Evolutionary conservation across 2,329 filamentous ascomycete genomes (phyloP), one percentile per base, ranked within the genome.

Genomic region (Phaeosphaeriaceae sp.): DNA sequence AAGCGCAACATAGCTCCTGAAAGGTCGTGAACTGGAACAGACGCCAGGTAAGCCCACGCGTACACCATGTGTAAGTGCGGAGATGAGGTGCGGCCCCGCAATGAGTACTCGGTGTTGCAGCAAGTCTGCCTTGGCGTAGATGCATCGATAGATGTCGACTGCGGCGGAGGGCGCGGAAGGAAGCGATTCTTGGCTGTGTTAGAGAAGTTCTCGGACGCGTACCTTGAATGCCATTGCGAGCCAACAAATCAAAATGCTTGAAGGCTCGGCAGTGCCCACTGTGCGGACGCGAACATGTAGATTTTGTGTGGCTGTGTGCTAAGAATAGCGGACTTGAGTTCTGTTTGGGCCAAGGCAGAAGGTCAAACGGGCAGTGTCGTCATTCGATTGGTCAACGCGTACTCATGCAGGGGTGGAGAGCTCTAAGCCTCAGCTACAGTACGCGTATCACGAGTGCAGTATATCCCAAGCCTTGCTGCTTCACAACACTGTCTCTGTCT

Each of bases 331-430:
- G n/a, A 19, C 36, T 41, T 41, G 36, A 19, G n/a, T n/a, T 15
- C 4, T 41, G 13, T 19, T 15, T 19, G 36, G 36, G 36, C 13
- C 36, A 41, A 19, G 36, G 25, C 4, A 27, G 25, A 27, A 27
- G 25, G 25, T 27, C 25, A 27, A 27, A 27, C 25, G 25, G 25
- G 25, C 25, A 9, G 5, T 27, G 25, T 27, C 25, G 25, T 27
- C 25, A 27, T 27, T 27, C 5, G 25, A 27, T 27, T 27, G 25
- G 25, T 27, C 25, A 42, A 42, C 40, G 40, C 40, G 40, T 42
- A 51, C 52, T 57, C n/a, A 27, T 56, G 50, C 60, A 63, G 58
- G 60, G 60, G 50, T 56, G 40, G 5, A 2, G 44, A 41, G 25
- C 25, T 15, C 44, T 54, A 48, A 54, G 52, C 52, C 52, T 33